phyloP scores from a whole-genome alignment of 2,329 filamentous ascomycete species.

The Fusarium sp. region DNA sequence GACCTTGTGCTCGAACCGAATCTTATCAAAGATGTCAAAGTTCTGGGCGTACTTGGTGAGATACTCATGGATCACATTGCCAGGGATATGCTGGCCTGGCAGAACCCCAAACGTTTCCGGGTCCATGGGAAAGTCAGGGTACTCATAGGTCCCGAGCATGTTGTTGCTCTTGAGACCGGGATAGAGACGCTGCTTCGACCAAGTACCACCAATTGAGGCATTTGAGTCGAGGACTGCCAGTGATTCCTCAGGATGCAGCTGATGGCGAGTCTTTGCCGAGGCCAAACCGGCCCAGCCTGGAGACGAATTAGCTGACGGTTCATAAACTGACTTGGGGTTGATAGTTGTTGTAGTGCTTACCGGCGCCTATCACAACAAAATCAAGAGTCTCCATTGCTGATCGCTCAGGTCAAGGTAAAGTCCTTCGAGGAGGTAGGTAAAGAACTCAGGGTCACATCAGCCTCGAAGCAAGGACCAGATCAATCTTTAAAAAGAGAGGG shows the following conservation, averaged over 20 bases:
- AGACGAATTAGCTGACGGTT: constrained; percentile 2
- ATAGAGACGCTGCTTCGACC: constrained; percentile 72
- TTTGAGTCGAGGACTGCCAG: constrained; percentile 66
- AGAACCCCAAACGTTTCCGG: constrained; percentile 58
- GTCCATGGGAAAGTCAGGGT: constrained; percentile 75
- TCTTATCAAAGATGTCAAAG: constrained; percentile 52
- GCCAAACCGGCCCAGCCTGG: constrained; percentile 61
- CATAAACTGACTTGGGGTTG: background rate
- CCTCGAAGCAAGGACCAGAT: background rate
- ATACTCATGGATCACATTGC: constrained; percentile 57
- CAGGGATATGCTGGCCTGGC: constrained; percentile 58
- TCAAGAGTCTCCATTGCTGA: constrained; percentile 54
- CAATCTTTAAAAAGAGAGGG: constrained; percentile 17
- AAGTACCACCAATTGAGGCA: constrained; percentile 70
- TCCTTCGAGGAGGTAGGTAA: background rate
- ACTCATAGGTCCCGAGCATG: constrained; percentile 75
- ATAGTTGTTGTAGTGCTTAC: constrained; percentile 50
- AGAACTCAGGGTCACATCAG: background rate
- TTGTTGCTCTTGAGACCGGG: constrained; percentile 77
- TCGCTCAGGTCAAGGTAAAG: background rate
- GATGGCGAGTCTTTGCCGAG: constrained; percentile 67
- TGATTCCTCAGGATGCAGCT: constrained; percentile 63
- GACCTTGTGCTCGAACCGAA: constrained; percentile 53
- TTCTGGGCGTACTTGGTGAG: constrained; percentile 54
- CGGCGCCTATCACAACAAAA: constrained; percentile 61